phyloP scores from a whole-genome alignment of 2,329 filamentous ascomycete genomes.

The Botryosphaeria agaves region DNA sequence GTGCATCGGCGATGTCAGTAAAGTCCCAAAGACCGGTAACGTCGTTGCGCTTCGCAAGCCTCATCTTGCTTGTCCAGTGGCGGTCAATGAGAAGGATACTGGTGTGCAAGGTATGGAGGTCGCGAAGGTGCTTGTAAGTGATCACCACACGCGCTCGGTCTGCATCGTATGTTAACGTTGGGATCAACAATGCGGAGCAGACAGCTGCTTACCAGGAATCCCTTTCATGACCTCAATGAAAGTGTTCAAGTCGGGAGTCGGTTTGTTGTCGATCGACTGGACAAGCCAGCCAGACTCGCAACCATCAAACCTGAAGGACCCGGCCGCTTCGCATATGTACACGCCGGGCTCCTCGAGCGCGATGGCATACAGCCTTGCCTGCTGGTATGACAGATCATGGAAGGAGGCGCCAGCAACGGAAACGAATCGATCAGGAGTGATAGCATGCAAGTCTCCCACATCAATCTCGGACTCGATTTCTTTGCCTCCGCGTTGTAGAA shows the following conservation, averaged over 20 bases:
- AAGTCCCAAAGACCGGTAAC: conserved; percentile 89
- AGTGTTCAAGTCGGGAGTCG: conserved; percentile 68
- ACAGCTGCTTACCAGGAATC: conserved; percentile 48
- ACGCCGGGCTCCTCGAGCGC: conserved; percentile 62
- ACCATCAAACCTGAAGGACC: conserved; percentile 87
- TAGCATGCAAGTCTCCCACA: conserved; percentile 80
- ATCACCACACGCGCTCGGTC: conserved; percentile 72
- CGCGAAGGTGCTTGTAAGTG: conserved; percentile 87
- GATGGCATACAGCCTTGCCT: conserved; percentile 89
- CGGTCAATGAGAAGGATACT: conserved; percentile 84
- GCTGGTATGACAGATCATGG: conserved; percentile 92
- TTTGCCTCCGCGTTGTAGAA: conserved; percentile 76
- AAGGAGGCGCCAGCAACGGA: conserved; percentile 88
- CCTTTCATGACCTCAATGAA: conserved; percentile 83
- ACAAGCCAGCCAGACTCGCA: conserved; percentile 87
- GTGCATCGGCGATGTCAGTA: conserved; percentile 60
- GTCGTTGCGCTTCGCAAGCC: conserved; percentile 81
- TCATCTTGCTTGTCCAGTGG: conserved; percentile 94
- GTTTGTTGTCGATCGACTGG: conserved; percentile 80
- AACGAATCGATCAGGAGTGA: conserved; percentile 91
- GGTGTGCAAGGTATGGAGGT: conserved; percentile 87
- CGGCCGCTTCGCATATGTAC: conserved; percentile 85
- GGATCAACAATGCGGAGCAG: neutral
- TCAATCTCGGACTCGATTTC: conserved; percentile 70
- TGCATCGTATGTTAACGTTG: conserved; percentile 4